Percentiles rank a stretch among this genome's conserved stretches.
Conservation (phyloP, 2,329 filamentous ascomycete species). For the Ceratocystis papillata region DNA sequence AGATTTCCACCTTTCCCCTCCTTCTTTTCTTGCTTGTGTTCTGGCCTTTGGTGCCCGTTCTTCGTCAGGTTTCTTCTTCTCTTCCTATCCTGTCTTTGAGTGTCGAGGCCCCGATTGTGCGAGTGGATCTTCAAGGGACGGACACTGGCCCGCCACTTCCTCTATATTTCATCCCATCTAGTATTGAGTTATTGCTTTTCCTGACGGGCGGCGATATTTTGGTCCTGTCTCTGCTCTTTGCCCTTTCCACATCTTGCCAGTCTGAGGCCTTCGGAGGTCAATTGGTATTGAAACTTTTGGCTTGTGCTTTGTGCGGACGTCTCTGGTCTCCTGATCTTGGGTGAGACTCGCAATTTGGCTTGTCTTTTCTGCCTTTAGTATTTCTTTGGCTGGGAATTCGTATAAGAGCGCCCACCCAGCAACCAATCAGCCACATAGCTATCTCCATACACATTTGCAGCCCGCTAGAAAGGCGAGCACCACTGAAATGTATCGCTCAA, state of each 20-base stretch:
- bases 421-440: no score
- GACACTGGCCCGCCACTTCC: not conserved
- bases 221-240: not conserved
- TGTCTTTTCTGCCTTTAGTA: no score
- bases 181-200: no score
- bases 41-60: not conserved
- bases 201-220: no score
- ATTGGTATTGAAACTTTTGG: not conserved
- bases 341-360: no score
- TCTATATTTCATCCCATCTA: not conserved
- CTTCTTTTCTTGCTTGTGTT: not conserved
- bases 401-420: not conserved
- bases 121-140: not conserved
- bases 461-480: not conserved
- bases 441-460: not conserved
- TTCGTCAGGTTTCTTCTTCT: not conserved
- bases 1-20: not conserved
- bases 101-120: no score
- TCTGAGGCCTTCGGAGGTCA: not conserved
- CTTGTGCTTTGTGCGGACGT: not conserved
- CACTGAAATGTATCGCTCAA: slow-evolving; percentile 15
- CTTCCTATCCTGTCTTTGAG: not conserved
- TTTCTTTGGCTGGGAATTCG: no score
- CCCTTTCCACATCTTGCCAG: not conserved
- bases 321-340: no score